Evolutionary conservation across 768 basidiomycete genomes (phyloP), one percentile per base, ranked within the genome.

Genomic region (Russula sp.): DNA sequence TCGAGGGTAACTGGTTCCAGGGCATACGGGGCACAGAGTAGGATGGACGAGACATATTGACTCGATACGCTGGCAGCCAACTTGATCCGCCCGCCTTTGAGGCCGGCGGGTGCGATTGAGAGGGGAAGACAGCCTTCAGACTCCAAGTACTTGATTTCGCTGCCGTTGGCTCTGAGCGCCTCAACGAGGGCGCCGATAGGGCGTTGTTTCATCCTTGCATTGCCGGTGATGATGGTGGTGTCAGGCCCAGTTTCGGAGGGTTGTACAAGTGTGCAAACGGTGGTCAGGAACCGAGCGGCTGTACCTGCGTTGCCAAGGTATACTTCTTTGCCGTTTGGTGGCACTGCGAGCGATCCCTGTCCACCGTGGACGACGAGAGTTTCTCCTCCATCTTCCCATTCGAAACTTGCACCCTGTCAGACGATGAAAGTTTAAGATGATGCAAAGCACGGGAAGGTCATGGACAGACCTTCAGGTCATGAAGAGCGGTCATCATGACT

Each of bases 271-370:
- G 95, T 88, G 76, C 95, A 98, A 56, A 99, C 94, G 1, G 95
- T 93, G 8, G 97, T 92, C 60, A 99, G 83, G 86, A 99, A 98
- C 40, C 97, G 92, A 13, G 94, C 93, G 26, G 97, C 96, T 5
- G 97, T 99, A 26, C 97, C 97, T 16, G 97, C 97, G 72, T 98
- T 99, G 50, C 92, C 90, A 49, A 99, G 88, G 76, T 98, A 99
- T 54, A 99, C 76, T 71, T 97, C 90, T 73, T 91, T 94, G 63
- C 87, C 89, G 61, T 84, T 83, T 0, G 81, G 77, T 10, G 96
- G 95, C 2, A 90, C 84, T 1, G 85, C 80, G 28, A 99, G 84
- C 11, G 79, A 79, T 7, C 97, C 97, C 65, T 83, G 79, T 14
- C 94, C 94, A 42, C 97, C 96, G 62, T 86, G 77, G 26, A 99